Evolutionary conservation across 208 protist species (phyloP).

Genomic region (Trichomonas vaginalis): DNA sequence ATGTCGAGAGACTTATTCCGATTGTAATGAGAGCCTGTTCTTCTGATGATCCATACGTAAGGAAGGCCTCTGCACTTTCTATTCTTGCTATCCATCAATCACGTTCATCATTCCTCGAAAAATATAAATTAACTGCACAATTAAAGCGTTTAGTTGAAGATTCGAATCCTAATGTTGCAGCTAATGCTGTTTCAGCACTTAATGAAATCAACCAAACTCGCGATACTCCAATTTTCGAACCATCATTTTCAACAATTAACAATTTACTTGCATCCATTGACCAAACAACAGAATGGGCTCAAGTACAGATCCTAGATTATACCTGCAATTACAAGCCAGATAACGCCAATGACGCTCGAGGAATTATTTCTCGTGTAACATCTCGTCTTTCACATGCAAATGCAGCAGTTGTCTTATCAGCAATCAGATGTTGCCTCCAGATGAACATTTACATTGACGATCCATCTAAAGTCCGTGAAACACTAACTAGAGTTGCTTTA

Average conservation of each 20-base stretch:
- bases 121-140: background rate
- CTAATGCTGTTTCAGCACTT: constrained; percentile 76
- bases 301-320: constrained; percentile 87
- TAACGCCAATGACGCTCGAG: constrained; percentile 50
- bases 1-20: background rate
- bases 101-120: background rate
- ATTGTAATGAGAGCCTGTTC: background rate
- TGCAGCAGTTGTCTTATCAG: constrained; percentile 80
- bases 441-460: constrained; percentile 38
- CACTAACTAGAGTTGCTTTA: constrained; percentile 60
- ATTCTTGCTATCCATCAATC: background rate
- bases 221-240: constrained; percentile 40
- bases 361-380: constrained; percentile 70
- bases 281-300: constrained; percentile 88
- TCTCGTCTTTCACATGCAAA: constrained; percentile 86
- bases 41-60: background rate
- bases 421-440: constrained; percentile 66
- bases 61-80: background rate
- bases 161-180: constrained; percentile 77
- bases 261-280: constrained; percentile 78
- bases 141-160: constrained; percentile 68
- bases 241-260: constrained; percentile 57
- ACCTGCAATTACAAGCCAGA: constrained; percentile 46
- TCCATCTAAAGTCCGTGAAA: constrained; percentile 47
- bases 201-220: constrained; percentile 63